Base-by-base conservation (phyloP, 345 rosid genomes). In the Brassica incana region DNA sequence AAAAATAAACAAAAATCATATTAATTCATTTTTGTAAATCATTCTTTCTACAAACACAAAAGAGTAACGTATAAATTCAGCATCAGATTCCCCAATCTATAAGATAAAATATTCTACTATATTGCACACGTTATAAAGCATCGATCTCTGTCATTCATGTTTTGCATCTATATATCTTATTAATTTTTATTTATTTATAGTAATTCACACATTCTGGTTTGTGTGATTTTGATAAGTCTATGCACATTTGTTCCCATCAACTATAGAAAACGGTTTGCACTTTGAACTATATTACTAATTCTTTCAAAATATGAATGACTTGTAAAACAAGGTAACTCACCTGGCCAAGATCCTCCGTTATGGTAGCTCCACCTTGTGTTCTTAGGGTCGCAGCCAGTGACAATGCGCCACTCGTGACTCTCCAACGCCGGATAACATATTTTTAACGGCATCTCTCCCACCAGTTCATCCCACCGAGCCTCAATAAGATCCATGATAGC, bases 311-410 rank as follows among this genome's bases (percentile, higher is more conserved):
- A 78, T 8, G 3, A 54, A 67, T 40, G 8, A 33, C 29, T 32
- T 71, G 73, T 23, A 8, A 50, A 64, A 75, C 52, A 63, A n/a
- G 59, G 45, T 40, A 79, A 69, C 83, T 33, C 16, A 86, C 93
- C 93, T 83, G 93, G 93, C 93, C 93, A 89, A 75, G 93, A 88
- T 38, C 93, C 91, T 61, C 93, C 91, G 59, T 89, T 88, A 67
- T 89, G 93, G 77, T 89, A 89, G 73, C 91, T 89, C 91, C 89
- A 89, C 72, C 91, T 79, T 0, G 92, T 89, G 66, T 89, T 89
- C 81, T 89, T 88, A 35, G 89, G 91, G 74, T 89, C 93, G 36
- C 91, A 88, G 50, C 91, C 93, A 1, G 93, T 89, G 12, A 88
- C 86, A n/a, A 89, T 80, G 63, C 83, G 74, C 93, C 91, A 88